Evolutionary conservation across 371 early-diverging fungal genomes (phyloP), one percentile per base, ranked within the genome.

Genomic region (Rhizoclosmatium hyalinum): DNA sequence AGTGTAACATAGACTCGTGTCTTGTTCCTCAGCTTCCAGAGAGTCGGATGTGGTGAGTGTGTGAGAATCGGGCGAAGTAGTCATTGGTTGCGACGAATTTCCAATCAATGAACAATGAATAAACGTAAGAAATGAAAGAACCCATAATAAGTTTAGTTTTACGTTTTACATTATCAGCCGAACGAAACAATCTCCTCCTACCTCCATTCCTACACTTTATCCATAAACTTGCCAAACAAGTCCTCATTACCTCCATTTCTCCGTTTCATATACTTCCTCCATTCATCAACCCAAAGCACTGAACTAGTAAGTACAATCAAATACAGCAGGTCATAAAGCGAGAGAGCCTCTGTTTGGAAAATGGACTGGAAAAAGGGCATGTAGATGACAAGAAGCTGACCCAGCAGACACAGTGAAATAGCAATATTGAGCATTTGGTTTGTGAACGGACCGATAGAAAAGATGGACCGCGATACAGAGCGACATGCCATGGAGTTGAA

Each of bases 401-500:
- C 95, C 6, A 94, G 39, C 39, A 96, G 82, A 61, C 94, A 94
- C 1, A 92, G 91, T 14, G 89, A 87, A 4, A 94, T 92, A 3
- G 96, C 94, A 55, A 90, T 80, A 77, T 94, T 94, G 83, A 94
- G 95, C 90, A 95, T 94, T 39, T 82, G 83, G 87, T 98, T 98
- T 10, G 92, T 90, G 67, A 92, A 90, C 74, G 95, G 79, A 0
- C 96, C 96, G 32, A 96, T 76, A 8, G 86, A 82, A 58, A 92
- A 91, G 57, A 95, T 88, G 0, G 96, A 95, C 70, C 94, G 91
- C 72, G 90, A 90, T 44, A 88, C 89, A 3, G 96, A 96, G 43
- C 97, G 91, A 79, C 97, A 98, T 3, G 94, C 88, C 61, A 96
- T 81, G 2, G 96, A 94, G 77, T 98, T 98, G 84, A 95, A 96